These are phyloP conservation scores for Ziziphus jujuba DNA, from an alignment of 306 rosid species.

Conservation along the genomic window DNA sequence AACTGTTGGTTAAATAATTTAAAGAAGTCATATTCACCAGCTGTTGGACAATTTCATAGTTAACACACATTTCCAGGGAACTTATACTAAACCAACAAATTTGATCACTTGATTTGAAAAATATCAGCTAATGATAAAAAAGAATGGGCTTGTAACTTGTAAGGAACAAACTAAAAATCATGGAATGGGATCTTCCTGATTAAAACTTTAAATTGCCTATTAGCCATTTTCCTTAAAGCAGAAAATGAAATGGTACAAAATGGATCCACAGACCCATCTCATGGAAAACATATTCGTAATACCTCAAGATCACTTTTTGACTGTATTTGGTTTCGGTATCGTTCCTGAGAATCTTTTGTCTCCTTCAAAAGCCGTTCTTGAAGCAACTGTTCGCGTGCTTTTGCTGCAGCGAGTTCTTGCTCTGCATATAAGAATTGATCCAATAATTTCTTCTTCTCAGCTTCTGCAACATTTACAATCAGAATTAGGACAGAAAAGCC, in stretches of 20 bases:
- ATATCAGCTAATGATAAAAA: too few relatives aligned
- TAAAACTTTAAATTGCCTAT: not conserved
- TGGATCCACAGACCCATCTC: conserved; percentile 1
- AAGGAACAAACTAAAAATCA: too few relatives aligned
- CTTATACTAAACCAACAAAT: not conserved
- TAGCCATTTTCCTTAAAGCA: not conserved
- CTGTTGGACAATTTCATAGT: too few relatives aligned
- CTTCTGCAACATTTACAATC: conserved; percentile 43
- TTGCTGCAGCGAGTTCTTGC: conserved; percentile 91
- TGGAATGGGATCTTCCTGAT: too few relatives aligned
- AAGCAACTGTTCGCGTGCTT: conserved; percentile 71
- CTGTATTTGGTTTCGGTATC: conserved; percentile 58
- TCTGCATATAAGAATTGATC: conserved; percentile 58
- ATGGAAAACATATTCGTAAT: not conserved
- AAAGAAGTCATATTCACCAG: too few relatives aligned
- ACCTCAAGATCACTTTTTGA: conserved; percentile 66
- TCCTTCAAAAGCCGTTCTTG: conserved; percentile 79
- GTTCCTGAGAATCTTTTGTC: conserved; percentile 61
- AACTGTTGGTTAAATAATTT: too few relatives aligned
- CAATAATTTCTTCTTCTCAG: conserved; percentile 66
- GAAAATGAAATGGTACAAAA: conserved; percentile 14
- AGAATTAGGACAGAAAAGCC: conserved; percentile 15
- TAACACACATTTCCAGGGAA: not conserved
- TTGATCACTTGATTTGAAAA: not conserved
- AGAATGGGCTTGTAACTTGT: not conserved